Percentiles rank a stretch among this genome's conserved stretches.
Conservation (phyloP, 2,329 filamentous ascomycete species). For the Penicillium glabrum region DNA sequence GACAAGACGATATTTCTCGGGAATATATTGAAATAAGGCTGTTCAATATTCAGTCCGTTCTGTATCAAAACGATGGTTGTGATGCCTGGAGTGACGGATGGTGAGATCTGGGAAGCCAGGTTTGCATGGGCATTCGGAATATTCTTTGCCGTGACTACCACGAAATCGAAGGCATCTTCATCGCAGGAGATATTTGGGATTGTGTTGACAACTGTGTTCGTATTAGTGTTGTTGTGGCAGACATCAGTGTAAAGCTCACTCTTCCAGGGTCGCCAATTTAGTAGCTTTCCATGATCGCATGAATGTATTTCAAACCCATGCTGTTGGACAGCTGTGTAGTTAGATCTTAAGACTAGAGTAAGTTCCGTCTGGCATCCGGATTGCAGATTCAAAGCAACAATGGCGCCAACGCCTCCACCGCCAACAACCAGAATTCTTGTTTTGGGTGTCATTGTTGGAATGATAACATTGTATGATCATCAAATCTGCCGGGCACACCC, state of each 20-base stretch:
- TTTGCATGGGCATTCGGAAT: slow-evolving; percentile 48
- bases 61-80: slow-evolving; percentile 60
- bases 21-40: slow-evolving; percentile 50
- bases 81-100: slow-evolving; percentile 51
- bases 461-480: too few relatives aligned
- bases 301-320: slow-evolving; percentile 4
- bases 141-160: slow-evolving; percentile 61
- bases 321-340: slow-evolving; percentile 39
- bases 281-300: slow-evolving; percentile 4
- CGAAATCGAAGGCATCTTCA: slow-evolving; percentile 51
- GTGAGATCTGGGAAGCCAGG: slow-evolving; percentile 48
- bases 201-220: slow-evolving; percentile 42
- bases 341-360: slow-evolving; percentile 58
- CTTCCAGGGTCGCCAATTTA: not conserved
- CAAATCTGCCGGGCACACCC: too few relatives aligned
- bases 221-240: not conserved
- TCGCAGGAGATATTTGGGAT: slow-evolving; percentile 46
- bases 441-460: not conserved
- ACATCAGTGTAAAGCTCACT: not conserved
- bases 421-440: slow-evolving; percentile 53
- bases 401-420: slow-evolving; percentile 58
- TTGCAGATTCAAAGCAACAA: slow-evolving; percentile 58
- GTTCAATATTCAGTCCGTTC: slow-evolving; percentile 64
- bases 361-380: slow-evolving; percentile 52
- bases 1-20: slow-evolving; percentile 54